phyloP scores from a whole-genome alignment of 2,329 filamentous ascomycete species.

The Arthroderma sp. region DNA sequence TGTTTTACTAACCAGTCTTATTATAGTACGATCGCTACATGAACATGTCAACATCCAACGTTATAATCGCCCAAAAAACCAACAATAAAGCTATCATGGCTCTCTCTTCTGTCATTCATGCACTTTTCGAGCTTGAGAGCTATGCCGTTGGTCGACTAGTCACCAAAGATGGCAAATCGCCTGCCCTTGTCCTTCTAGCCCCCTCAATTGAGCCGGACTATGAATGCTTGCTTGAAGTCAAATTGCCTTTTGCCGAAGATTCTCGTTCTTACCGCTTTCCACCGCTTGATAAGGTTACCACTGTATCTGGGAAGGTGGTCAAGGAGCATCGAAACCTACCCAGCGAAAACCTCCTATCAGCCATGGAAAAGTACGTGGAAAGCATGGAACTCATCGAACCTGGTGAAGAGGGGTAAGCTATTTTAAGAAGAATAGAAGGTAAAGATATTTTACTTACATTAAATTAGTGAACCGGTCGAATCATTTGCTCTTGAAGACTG shows the following conservation, averaged over 20 bases:
- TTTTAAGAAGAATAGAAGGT: background rate
- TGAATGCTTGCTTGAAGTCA: conserved; percentile 79
- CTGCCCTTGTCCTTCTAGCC: conserved; percentile 63
- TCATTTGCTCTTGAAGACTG: conserved; percentile 69
- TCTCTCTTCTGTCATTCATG: conserved; percentile 78
- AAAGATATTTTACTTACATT: conserved; percentile 10
- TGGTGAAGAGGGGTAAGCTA: conserved; percentile 59
- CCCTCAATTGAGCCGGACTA: conserved; percentile 67
- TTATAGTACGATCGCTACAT: conserved; percentile 68
- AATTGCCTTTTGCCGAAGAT: conserved; percentile 87
- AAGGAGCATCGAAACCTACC: conserved; percentile 77
- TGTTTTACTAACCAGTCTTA: conserved; percentile 6
- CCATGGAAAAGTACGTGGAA: conserved; percentile 88
- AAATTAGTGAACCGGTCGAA: conserved; percentile 44
- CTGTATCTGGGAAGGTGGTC: conserved; percentile 68
- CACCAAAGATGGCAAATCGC: conserved; percentile 67
- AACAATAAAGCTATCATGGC: conserved; percentile 77
- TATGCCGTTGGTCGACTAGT: conserved; percentile 82
- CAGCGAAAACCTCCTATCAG: conserved; percentile 55
- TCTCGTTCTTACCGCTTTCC: conserved; percentile 83
- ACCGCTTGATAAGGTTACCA: conserved; percentile 74
- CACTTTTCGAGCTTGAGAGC: conserved; percentile 69
- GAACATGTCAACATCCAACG: conserved; percentile 66
- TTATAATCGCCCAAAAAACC: conserved; percentile 63
- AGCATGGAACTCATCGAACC: conserved; percentile 70